Evolutionary conservation across 108 stramenopile species (phyloP).

Genomic region (Chaetoceros tenuissimus): DNA sequence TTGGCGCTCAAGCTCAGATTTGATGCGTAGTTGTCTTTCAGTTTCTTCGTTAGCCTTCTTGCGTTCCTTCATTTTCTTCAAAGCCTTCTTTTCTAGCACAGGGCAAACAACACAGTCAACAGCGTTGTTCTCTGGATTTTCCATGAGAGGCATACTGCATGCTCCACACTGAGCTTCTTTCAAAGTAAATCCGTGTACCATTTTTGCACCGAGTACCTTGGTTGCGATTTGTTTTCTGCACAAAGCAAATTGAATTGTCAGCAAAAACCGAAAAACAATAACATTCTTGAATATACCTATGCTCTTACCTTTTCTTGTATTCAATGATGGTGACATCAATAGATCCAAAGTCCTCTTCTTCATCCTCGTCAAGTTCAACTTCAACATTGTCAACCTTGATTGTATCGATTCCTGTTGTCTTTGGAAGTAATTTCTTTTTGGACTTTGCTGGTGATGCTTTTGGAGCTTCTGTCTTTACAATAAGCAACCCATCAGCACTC

Average conservation of each 20-base stretch:
- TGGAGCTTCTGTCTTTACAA: too few species aligned
- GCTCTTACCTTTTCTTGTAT: slow-evolving; percentile 11
- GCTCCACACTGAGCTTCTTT: slow-evolving; percentile 27
- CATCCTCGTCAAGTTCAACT: background rate
- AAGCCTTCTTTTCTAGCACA: slow-evolving; percentile 24
- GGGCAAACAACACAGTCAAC: slow-evolving; percentile 49
- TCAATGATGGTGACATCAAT: slow-evolving; percentile 12
- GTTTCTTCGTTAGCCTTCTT: background rate
- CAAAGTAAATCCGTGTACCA: slow-evolving; percentile 42
- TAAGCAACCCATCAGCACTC: too few species aligned
- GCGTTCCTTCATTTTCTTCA: slow-evolving; percentile 13
- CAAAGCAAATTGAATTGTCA: too few species aligned
- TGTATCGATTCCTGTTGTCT: too few species aligned
- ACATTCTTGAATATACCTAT: background rate
- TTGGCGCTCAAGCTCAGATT: background rate
- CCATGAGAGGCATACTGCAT: slow-evolving; percentile 35
- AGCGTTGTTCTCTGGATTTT: background rate
- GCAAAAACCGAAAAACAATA: background rate
- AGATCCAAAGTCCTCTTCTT: slow-evolving; percentile 13
- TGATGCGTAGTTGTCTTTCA: background rate
- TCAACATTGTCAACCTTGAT: too few species aligned
- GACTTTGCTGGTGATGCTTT: too few species aligned
- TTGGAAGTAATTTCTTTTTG: too few species aligned
- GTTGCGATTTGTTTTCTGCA: slow-evolving; percentile 41
- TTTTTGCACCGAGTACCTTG: slow-evolving; percentile 47